Conservation (phyloP, 2,329 filamentous ascomycete species). For the Ophiostoma angusticollis region DNA sequence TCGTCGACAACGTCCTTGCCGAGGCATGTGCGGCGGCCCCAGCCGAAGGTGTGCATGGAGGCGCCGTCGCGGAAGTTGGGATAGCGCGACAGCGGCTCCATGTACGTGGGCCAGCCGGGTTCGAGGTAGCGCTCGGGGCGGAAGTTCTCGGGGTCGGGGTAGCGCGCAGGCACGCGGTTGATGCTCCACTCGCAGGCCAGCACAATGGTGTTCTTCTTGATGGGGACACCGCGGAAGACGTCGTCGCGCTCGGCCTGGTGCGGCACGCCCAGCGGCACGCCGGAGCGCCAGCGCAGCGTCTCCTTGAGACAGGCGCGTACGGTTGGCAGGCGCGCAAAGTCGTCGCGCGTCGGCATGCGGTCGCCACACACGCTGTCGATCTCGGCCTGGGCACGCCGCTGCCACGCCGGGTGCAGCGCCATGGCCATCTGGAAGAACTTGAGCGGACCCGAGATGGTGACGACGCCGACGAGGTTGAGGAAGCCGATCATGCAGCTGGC, state of each 20-base stretch:
- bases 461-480: slow-evolving; percentile 36
- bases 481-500: slow-evolving; percentile 40
- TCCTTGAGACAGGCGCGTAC: slow-evolving; percentile 45
- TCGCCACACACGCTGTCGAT: slow-evolving; percentile 43
- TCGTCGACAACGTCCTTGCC: slow-evolving; percentile 51
- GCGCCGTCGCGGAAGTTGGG: slow-evolving; percentile 47
- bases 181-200: slow-evolving; percentile 42
- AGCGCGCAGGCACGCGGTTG: slow-evolving; percentile 43
- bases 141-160: slow-evolving; percentile 51
- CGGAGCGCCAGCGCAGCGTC: slow-evolving; percentile 43
- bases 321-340: slow-evolving; percentile 37
- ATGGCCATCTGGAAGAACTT: slow-evolving; percentile 41
- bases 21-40: slow-evolving; percentile 48
- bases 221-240: slow-evolving; percentile 32
- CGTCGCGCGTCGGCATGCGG: slow-evolving; percentile 36
- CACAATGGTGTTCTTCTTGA: slow-evolving; percentile 35
- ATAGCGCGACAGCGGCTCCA: slow-evolving; percentile 49
- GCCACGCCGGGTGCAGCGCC: slow-evolving; percentile 39
- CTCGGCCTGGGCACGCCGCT: slow-evolving; percentile 41
- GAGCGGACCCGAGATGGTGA: slow-evolving; percentile 35
- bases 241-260: slow-evolving; percentile 36
- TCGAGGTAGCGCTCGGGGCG: slow-evolving; percentile 51
- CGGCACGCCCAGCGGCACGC: slow-evolving; percentile 39
- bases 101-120: slow-evolving; percentile 49
- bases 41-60: slow-evolving; percentile 52